Evolutionary conservation across 2,329 filamentous ascomycete genomes (phyloP), one percentile per base, ranked within the genome.

Genomic region (Hypoxylon sp.): DNA sequence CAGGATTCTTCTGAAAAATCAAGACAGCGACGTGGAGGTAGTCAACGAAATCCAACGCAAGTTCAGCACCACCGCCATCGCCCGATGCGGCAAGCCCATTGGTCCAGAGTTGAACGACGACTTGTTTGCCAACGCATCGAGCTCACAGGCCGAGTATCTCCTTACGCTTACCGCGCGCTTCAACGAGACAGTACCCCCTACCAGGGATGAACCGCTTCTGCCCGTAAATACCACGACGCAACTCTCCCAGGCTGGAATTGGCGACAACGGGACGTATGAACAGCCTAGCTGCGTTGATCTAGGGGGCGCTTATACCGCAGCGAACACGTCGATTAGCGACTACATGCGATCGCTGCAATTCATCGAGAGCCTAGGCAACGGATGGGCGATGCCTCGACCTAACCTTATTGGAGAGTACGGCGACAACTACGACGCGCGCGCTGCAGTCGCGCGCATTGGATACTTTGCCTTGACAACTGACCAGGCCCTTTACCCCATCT

Each of bases 381-480:
- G 39, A 54, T 46, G 51, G 39, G 39, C 34, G 26, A 54, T 54
- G 51, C 51, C 39, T 34, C 39, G 28, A 44, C 52, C 52, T 24
- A 7, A 17, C 37, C 52, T 55, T 11, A 24, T 55, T 32, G 52
- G 52, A 24, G 15, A 13, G 11, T 55, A 55, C 26, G 41, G 39
- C 5, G 51, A 54, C 28, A 55, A 55, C 26, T 47, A 55, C 41
- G 17, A 22, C 11, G 52, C 52, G 17, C 39, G 52, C 46, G 34
- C 26, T 37, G 52, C 52, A 13, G 26, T 47, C 22, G 52, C 52
- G 13, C 39, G 17, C n/a, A 37, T 46, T n/a, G 41, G 52, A n/a
- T 55, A 55, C 28, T 41, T 55, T 37, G 52, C 39, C 17, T 17
- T 55, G 19, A 46, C 52, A n/a, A 46, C 19, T 6, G 39, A 34